Percentiles rank a stretch among this genome's conserved stretches.
These are phyloP conservation scores for Clitopilus hobsonii DNA, from an alignment of 768 basidiomycete species.

Conservation along the genomic window DNA sequence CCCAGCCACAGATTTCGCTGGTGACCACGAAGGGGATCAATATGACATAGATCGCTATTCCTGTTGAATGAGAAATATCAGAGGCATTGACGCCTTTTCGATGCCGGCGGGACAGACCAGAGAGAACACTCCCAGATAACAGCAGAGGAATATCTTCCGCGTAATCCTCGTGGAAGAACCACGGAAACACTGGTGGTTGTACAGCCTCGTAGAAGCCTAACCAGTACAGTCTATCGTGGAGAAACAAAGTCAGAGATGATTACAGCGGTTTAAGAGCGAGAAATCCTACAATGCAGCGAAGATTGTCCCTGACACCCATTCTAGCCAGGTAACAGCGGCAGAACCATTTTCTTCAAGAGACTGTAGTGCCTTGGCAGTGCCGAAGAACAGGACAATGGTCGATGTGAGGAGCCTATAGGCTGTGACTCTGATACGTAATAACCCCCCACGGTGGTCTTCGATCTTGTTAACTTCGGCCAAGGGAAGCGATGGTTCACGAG, in stretches of 20 bases:
- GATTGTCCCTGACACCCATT: not conserved
- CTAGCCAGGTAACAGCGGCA: not conserved
- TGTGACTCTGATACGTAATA: not conserved
- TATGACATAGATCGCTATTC: no score
- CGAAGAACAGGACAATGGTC: not conserved
- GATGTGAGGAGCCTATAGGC: not conserved
- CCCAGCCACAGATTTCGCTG: no score
- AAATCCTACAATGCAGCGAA: not conserved
- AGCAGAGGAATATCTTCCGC: not conserved
- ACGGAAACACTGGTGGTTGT: not conserved
- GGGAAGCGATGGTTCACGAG: no score
- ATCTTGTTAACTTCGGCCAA: not conserved
- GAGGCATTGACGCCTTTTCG: no score
- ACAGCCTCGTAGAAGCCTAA: not conserved
- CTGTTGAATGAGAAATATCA: no score
- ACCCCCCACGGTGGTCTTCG: not conserved
- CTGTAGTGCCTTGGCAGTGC: not conserved
- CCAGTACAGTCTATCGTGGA: not conserved
- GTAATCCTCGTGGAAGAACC: not conserved
- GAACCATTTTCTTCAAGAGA: not conserved
- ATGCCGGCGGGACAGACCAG: no score
- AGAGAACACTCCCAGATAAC: not conserved
- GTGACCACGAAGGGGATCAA: no score
- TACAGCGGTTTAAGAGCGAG: no score
- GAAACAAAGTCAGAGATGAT: not conserved